Evolutionary conservation across 1,139 yeast species (phyloP).

Genomic region (Martiniozyma asiatica): DNA sequence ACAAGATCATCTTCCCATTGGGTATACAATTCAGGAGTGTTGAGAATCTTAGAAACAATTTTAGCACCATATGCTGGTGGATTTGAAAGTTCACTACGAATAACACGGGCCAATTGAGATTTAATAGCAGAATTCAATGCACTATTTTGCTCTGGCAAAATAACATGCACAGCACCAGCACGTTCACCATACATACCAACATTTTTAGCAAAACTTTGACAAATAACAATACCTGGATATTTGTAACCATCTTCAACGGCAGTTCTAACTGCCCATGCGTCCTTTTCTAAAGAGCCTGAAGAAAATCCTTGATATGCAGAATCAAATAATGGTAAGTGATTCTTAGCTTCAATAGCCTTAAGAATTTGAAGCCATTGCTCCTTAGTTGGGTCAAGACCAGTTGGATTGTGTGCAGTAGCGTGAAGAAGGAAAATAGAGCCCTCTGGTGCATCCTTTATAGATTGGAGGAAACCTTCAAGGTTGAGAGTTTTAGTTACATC

Average conservation of each 20-base stretch:
- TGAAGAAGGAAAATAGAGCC: slow-evolving; percentile 80
- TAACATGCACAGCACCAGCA: slow-evolving; percentile 81
- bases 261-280: slow-evolving; percentile 77
- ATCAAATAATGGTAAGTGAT: slow-evolving; percentile 80
- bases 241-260: slow-evolving; percentile 41
- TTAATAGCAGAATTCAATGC: slow-evolving; percentile 37
- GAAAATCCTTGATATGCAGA: slow-evolving; percentile 98
- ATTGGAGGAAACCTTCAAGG: slow-evolving; percentile 51
- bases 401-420: slow-evolving; percentile 97
- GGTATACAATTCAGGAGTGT: slow-evolving; percentile 45
- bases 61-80: slow-evolving; percentile 97
- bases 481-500: slow-evolving; percentile 49
- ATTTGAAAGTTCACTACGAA: slow-evolving; percentile 79
- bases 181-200: slow-evolving; percentile 98
- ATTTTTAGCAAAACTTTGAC: slow-evolving; percentile 97
- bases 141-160: slow-evolving; percentile 35
- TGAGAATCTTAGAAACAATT: slow-evolving; percentile 68
- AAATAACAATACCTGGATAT: slow-evolving; percentile 46
- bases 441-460: slow-evolving; percentile 59
- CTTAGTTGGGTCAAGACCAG: slow-evolving; percentile 85
- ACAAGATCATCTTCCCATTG: slow-evolving; percentile 84
- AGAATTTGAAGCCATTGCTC: slow-evolving; percentile 77
- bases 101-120: slow-evolving; percentile 69
- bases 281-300: slow-evolving; percentile 72
- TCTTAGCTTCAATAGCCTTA: slow-evolving; percentile 44